Evolutionary conservation across 176 grass and related monocot species (phyloP).

Genomic region (Hsuehochloa calcarea): DNA sequence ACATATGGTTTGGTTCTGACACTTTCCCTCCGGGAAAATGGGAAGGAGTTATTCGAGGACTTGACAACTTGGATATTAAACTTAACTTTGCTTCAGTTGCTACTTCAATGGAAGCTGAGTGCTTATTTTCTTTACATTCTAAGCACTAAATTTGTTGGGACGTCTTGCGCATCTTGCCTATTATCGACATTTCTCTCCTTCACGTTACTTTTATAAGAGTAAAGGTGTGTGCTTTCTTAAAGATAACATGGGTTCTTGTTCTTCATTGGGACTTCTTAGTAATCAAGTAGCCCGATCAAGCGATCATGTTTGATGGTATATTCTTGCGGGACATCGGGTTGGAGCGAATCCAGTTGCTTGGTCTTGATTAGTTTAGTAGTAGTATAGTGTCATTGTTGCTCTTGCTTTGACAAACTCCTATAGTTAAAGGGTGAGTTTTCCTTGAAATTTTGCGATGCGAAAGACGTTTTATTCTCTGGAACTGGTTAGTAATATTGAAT

Average conservation of each 20-base stretch:
- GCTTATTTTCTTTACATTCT: constrained; percentile 84
- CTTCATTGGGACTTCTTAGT: too few species aligned
- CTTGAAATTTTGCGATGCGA: too few species aligned
- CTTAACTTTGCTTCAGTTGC: constrained; percentile 62
- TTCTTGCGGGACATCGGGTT: too few species aligned
- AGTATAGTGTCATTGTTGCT: too few species aligned
- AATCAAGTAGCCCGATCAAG: too few species aligned
- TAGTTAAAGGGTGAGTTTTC: too few species aligned
- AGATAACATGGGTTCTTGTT: neutral
- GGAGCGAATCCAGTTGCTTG: too few species aligned
- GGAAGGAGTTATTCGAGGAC: constrained; percentile 44
- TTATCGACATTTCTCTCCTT: constrained; percentile 82
- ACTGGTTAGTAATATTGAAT: too few species aligned
- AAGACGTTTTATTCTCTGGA: too few species aligned
- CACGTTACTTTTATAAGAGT: constrained; percentile 70
- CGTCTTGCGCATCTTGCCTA: constrained; percentile 72
- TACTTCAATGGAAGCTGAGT: constrained; percentile 83
- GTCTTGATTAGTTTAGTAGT: too few species aligned
- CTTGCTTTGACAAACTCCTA: too few species aligned
- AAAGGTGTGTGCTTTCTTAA: constrained; percentile 52
- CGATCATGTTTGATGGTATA: too few species aligned
- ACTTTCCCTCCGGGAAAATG: constrained; percentile 67
- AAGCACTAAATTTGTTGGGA: constrained; percentile 76
- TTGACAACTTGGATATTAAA: constrained; percentile 55
- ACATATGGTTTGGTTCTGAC: constrained; percentile 57